phyloP scores from a whole-genome alignment of 345 rosid species.

The Durio zibethinus region DNA sequence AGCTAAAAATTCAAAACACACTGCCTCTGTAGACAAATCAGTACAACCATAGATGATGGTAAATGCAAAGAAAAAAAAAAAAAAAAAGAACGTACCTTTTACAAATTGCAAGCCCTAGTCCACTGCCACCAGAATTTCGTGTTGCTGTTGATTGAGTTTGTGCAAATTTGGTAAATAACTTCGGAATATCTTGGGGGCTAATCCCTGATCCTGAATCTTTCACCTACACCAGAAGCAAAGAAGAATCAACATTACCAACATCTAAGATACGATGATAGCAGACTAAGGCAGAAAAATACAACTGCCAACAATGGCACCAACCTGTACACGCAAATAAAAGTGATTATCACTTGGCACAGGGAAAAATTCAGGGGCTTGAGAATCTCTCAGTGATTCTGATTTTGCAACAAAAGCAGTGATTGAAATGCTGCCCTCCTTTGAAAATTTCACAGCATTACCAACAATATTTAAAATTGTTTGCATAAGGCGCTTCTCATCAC shows the following conservation, averaged over 20 bases:
- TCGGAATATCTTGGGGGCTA: conserved; percentile 84
- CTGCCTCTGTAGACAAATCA: not conserved
- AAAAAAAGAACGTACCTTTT: conserved; percentile 50
- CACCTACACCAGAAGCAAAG: conserved; percentile 47
- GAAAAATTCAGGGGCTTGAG: conserved; percentile 61
- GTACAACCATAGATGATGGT: not conserved
- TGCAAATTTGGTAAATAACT: conserved; percentile 84
- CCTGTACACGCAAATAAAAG: conserved; percentile 91
- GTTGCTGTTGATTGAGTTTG: conserved; percentile 64
- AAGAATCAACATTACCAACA: conserved; percentile 2
- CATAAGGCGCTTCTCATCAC: conserved; percentile 91
- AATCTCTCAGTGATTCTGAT: conserved; percentile 56
- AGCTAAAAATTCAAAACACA: conserved; percentile 9
- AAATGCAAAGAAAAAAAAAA: not conserved
- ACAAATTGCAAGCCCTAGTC: conserved; percentile 98
- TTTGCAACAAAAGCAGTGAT: conserved; percentile 74
- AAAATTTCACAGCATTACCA: conserved; percentile 96
- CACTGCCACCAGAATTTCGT: conserved; percentile 78
- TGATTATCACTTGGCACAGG: conserved; percentile 64
- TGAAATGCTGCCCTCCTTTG: conserved; percentile 78
- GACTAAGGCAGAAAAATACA: not conserved
- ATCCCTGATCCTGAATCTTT: conserved; percentile 88
- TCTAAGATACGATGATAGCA: not conserved
- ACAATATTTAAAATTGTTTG: conserved; percentile 81
- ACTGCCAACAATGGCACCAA: conserved; percentile 28